A percentile compares a stretch with the other conserved stretches of the same genome.
These are phyloP conservation scores for Diaporthe sp. DNA, from an alignment of 2,329 filamentous ascomycete species.

Conservation along the genomic window DNA sequence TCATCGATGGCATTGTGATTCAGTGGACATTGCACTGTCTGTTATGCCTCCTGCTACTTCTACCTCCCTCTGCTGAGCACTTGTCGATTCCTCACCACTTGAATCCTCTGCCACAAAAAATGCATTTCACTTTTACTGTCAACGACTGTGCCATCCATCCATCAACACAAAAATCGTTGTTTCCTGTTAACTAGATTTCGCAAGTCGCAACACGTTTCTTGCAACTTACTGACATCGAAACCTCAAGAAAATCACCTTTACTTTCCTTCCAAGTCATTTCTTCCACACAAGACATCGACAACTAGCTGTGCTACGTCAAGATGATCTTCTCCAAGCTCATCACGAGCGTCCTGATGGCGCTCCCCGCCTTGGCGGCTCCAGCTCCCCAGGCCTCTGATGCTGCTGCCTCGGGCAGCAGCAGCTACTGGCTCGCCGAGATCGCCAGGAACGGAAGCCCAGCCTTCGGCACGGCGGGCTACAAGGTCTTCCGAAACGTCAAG, in stretches of 20 bases:
- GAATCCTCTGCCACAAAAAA: not conserved
- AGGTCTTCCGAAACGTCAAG: conserved; percentile 82
- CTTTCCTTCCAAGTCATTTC: conserved; percentile 19
- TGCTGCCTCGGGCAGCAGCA: conserved; percentile 38
- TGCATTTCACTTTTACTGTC: not conserved
- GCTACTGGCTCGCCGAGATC: conserved; percentile 81
- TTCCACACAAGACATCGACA: conserved; percentile 27
- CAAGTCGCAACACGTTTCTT: too few species aligned
- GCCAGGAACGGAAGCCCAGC: conserved; percentile 76
- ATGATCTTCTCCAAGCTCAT: conserved; percentile 40
- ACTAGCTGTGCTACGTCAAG: conserved; percentile 39
- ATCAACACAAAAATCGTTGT: not conserved
- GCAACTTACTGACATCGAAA: conserved; percentile 1
- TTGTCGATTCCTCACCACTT: not conserved
- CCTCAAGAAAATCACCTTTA: not conserved
- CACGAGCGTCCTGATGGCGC: conserved; percentile 37
- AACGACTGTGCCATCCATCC: not conserved
- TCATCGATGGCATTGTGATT: not conserved
- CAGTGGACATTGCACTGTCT: not conserved
- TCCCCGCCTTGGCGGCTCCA: conserved; percentile 38
- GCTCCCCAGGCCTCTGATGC: conserved; percentile 27
- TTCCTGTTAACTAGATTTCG: not conserved
- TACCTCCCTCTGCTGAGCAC: not conserved
- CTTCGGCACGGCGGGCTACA: conserved; percentile 72
- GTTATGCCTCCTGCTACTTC: not conserved